Evolutionary conservation across 495 filamentous ascomycete genomes (phyloP), one percentile per base, ranked within the genome.

Genomic region (Durotheca rogersii): DNA sequence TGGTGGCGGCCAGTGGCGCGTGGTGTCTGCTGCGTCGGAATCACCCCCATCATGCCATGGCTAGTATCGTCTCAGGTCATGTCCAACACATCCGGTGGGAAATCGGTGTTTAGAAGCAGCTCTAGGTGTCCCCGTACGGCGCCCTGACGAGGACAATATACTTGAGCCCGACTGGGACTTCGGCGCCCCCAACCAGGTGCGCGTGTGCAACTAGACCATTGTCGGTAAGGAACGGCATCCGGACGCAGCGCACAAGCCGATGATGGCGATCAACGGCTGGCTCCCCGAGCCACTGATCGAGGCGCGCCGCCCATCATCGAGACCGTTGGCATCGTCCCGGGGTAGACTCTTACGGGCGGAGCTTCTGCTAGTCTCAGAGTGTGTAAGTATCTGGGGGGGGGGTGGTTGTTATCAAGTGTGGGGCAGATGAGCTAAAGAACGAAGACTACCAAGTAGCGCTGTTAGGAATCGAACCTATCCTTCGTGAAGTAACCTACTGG

Each of bases 261-360:
- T 80, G 72, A 64, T 77, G 32, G 59, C 65, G 2, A 74, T 81
- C 54, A 75, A 81, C 53, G 73, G 72, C 16, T 66, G 71, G 41
- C 76, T 76, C 41, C 79, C 79, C 0, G 79, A 79, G 1, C 78
- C 78, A 6, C 33, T 77, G 10, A 73, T 82, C 33, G 70, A 73
- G 51, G 65, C 33, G 41, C 59, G 33, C 58, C 73, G 41, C 59
- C 64, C 4, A 76, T 90, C 16, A 80, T 88, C 9, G 88, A 90
- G 21, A 65, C 75, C 4, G 77, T 86, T 23, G 81, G 85, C 49
- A 56, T 87, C n/a, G 65, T 87, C 14, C n/a, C n/a, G n/a, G n/a
- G n/a, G n/a, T n/a, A n/a, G n/a, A n/a, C n/a, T n/a, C n/a, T n/a
- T n/a, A n/a, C n/a, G n/a, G n/a, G n/a, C n/a, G n/a, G n/a, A n/a